Percentiles rank a stretch among this genome's conserved stretches.
These are phyloP conservation scores for Leptographium wingfieldii DNA, from an alignment of 2,329 filamentous ascomycete species.

Conservation along the genomic window DNA sequence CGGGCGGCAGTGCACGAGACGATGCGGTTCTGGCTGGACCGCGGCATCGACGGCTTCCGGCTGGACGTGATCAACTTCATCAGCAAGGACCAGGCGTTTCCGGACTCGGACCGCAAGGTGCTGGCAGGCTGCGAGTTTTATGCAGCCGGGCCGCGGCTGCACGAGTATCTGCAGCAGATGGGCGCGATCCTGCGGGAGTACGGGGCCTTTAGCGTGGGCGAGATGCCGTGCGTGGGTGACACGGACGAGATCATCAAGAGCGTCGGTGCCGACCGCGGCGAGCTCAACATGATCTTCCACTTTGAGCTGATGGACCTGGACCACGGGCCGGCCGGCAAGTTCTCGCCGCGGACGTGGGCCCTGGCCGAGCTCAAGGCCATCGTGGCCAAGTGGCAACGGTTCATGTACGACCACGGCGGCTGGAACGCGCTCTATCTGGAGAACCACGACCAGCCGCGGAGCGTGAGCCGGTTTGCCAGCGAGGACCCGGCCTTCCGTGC, in stretches of 20 bases:
- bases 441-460: constrained; percentile 48
- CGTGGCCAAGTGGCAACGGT: constrained; percentile 22
- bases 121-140: constrained; percentile 26
- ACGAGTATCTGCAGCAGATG: constrained; percentile 54
- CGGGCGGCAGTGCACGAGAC: constrained; percentile 57
- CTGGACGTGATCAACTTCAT: constrained; percentile 64
- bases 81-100: constrained; percentile 44
- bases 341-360: constrained; percentile 1
- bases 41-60: constrained; percentile 59
- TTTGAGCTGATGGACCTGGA: constrained; percentile 7
- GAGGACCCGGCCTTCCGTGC: constrained; percentile 24
- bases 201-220: constrained; percentile 56
- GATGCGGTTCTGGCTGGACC: constrained; percentile 67
- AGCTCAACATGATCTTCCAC: constrained; percentile 6
- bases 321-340: constrained; percentile 4
- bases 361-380: constrained; percentile 1
- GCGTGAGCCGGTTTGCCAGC: constrained; percentile 36
- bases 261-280: constrained; percentile 1
- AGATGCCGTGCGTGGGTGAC: constrained; percentile 22
- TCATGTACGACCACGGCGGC: constrained; percentile 37
- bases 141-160: constrained; percentile 41
- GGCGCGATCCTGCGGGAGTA: constrained; percentile 56
- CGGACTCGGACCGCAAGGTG: constrained; percentile 34
- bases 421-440: constrained; percentile 50
- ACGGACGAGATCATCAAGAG: constrained; percentile 5